Conservation (phyloP, 176 grass and related monocot species). For the Bothriochloa decipiens region DNA sequence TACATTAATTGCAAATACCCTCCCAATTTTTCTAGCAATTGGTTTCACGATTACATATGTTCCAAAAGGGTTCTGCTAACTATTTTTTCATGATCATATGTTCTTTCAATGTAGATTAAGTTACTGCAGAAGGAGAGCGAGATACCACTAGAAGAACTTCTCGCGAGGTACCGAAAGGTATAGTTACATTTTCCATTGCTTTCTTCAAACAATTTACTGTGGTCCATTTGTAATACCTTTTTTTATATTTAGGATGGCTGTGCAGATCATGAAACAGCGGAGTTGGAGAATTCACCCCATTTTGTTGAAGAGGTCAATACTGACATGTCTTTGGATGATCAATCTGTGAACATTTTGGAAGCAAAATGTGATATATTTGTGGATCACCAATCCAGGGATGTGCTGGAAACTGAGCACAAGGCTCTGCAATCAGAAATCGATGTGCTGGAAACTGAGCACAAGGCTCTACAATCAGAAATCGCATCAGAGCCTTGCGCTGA, state of each 20-base stretch:
- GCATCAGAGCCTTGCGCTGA: slow-evolving; percentile 30
- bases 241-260: slow-evolving; percentile 81
- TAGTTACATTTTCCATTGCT: slow-evolving; percentile 35
- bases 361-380: slow-evolving; percentile 41
- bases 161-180: slow-evolving; percentile 93
- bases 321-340: slow-evolving; percentile 45
- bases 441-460: slow-evolving; percentile 30
- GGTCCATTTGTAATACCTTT: slow-evolving; percentile 41
- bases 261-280: slow-evolving; percentile 55
- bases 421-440: slow-evolving; percentile 34
- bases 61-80: background rate
- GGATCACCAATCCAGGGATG: slow-evolving; percentile 35
- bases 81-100: slow-evolving; percentile 39
- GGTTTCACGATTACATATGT: slow-evolving; percentile 24
- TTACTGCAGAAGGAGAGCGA: slow-evolving; percentile 94
- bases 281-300: slow-evolving; percentile 65
- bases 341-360: slow-evolving; percentile 38
- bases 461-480: slow-evolving; percentile 31
- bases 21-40: background rate
- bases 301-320: slow-evolving; percentile 56
- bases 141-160: slow-evolving; percentile 86
- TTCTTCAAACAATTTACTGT: slow-evolving; percentile 11
- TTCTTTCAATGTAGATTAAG: slow-evolving; percentile 64
- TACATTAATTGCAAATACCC: no score
- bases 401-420: slow-evolving; percentile 36